A percentile compares a stretch with the other conserved stretches of the same genome.
phyloP scores from a whole-genome alignment of 805 yeast genomes.

The Candida pseudoglaebosa region DNA sequence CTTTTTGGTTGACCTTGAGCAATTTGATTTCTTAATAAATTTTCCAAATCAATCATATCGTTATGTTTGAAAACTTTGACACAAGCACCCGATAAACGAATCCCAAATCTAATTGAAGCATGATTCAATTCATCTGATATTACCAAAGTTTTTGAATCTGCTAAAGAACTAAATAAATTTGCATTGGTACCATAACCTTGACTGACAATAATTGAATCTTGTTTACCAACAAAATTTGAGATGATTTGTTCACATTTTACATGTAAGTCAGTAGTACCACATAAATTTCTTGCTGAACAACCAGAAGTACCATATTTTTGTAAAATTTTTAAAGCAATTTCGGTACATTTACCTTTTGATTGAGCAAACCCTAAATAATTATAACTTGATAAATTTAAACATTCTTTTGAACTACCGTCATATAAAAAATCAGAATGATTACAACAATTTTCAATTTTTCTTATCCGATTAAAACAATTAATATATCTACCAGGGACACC shows the following conservation, averaged over 20 bases:
- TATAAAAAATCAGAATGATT: slow-evolving; percentile 45
- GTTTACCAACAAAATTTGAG: slow-evolving; percentile 88
- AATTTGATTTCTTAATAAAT: slow-evolving; percentile 74
- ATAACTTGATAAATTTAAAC: slow-evolving; percentile 84
- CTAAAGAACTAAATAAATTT: slow-evolving; percentile 73
- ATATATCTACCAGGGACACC: slow-evolving; percentile 96
- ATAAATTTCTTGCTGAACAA: slow-evolving; percentile 69
- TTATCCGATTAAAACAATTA: slow-evolving; percentile 71
- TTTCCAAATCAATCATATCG: slow-evolving; percentile 78
- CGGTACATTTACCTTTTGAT: slow-evolving; percentile 87
- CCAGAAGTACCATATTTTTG: slow-evolving; percentile 72
- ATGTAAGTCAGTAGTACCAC: slow-evolving; percentile 78
- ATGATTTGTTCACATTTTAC: slow-evolving; percentile 66
- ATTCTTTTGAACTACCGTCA: slow-evolving; percentile 71
- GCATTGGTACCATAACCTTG: slow-evolving; percentile 98
- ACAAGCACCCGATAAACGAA: slow-evolving; percentile 86
- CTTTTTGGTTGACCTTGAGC: slow-evolving; percentile 93
- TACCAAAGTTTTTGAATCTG: slow-evolving; percentile 84
- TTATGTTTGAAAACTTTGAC: slow-evolving; percentile 91
- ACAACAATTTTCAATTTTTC: slow-evolving; percentile 55
- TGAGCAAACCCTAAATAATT: slow-evolving; percentile 97
- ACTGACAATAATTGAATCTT: slow-evolving; percentile 78
- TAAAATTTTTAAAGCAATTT: slow-evolving; percentile 59
- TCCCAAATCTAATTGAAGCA: slow-evolving; percentile 93
- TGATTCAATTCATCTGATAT: slow-evolving; percentile 94